These are phyloP conservation scores for Westerdykella aurantiaca DNA, from an alignment of 2,329 filamentous ascomycete genomes.

Conservation along the genomic window DNA sequence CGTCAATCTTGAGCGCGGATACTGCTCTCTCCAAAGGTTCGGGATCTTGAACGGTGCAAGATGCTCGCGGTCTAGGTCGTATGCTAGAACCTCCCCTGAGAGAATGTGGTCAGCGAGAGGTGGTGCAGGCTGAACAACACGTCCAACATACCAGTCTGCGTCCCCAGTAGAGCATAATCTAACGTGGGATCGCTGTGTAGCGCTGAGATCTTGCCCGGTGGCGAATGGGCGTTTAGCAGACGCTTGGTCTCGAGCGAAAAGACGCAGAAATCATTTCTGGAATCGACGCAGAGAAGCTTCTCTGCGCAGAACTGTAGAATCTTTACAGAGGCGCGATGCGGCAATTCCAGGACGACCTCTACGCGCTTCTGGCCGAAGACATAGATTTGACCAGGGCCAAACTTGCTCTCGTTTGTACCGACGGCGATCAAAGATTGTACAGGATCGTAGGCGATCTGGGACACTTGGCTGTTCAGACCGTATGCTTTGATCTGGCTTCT, in stretches of 20 bases:
- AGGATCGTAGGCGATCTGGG: slow-evolving; percentile 84
- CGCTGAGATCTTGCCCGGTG: slow-evolving; percentile 68
- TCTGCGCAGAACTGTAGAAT: slow-evolving; percentile 79
- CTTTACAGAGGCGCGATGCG: slow-evolving; percentile 67
- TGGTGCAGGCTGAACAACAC: slow-evolving; percentile 1
- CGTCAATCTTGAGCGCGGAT: slow-evolving; percentile 59
- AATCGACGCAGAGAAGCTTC: slow-evolving; percentile 77
- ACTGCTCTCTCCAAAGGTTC: slow-evolving; percentile 76
- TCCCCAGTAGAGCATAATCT: slow-evolving; percentile 85
- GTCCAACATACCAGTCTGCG: slow-evolving; percentile 55
- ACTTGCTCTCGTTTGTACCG: slow-evolving; percentile 81
- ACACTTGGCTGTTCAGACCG: slow-evolving; percentile 63
- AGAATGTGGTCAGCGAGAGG: slow-evolving; percentile 1
- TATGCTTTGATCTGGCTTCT: slow-evolving; percentile 58
- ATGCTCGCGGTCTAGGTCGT: slow-evolving; percentile 78
- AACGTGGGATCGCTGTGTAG: slow-evolving; percentile 81
- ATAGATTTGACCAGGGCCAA: slow-evolving; percentile 81
- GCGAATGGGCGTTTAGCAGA: slow-evolving; percentile 63
- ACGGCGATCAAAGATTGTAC: slow-evolving; percentile 89
- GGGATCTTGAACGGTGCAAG: slow-evolving; percentile 75
- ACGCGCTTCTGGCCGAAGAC: slow-evolving; percentile 80
- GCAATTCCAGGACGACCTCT: slow-evolving; percentile 65
- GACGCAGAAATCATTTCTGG: slow-evolving; percentile 75
- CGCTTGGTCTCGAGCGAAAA: slow-evolving; percentile 71
- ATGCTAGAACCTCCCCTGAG: slow-evolving; percentile 75